Evolutionary conservation across 345 rosid genomes (phyloP), one percentile per base, ranked within the genome.

Genomic region (Sisymbrium altissimum): DNA sequence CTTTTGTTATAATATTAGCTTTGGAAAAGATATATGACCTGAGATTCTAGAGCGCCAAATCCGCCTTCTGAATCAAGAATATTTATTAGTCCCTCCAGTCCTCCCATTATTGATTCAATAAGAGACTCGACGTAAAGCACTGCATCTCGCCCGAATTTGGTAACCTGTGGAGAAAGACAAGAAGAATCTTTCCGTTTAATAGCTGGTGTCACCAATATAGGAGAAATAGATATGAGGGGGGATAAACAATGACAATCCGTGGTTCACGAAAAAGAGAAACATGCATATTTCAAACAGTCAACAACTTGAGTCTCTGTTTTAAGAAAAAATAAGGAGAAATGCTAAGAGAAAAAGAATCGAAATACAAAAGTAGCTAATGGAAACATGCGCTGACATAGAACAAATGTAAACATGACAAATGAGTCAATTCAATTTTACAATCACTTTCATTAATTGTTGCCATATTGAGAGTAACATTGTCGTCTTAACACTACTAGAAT

Each of bases 51-150:
- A 75, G 98, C 99, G 38, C 99, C 98, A 84, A 95, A 88, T 33
- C 99, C 99, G 74, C 99, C 99, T 82, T 92, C 99, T 59, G 99
- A 95, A 81, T 95, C 99, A 66, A 95, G 97, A 86, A 90, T 95
- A 81, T 95, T 95, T 74, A 92, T 87, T 71, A 95, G 83, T 63
- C 99, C 99, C 81, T 92, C 99, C 83, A 95, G 82, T 75, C 99
- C 98, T 67, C 97, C 98, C 94, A 92, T 92, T 74, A 95, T 92
- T 58, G 99, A 95, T 83, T 95, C 98, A 78, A 95, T 89, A 71
- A 95, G 97, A 66, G 99, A 92, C 72, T 95, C 99, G 18, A 95
- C 98, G 65, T 90, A 95, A 25, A 95, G 88, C 76, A 95, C 96
- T 36, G 98, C 97, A 84, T 95, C 98, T 76, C 97, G 80, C 75